phyloP scores from a whole-genome alignment of 164 flowering plant genomes.

The Berberis vulgaris region DNA sequence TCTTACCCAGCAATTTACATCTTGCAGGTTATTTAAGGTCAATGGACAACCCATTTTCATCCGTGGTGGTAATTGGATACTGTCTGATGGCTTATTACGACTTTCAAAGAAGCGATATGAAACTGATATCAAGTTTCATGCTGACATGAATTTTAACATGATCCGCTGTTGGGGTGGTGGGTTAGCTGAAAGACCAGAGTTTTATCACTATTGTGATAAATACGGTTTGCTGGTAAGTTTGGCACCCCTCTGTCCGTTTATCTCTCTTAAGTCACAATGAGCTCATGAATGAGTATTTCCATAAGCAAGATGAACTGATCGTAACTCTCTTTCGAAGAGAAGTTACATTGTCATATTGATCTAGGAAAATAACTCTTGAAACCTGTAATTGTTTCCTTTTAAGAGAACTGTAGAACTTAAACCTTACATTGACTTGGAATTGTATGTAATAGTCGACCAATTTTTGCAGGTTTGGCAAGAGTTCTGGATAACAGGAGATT shows the following conservation, averaged over 20 bases:
- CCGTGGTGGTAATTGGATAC: constrained; percentile 98
- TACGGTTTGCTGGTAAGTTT: constrained; percentile 86
- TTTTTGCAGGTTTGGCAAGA: constrained; percentile 96
- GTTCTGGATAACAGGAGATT: constrained; percentile 98
- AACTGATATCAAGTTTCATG: constrained; percentile 94
- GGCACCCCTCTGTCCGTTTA: background rate
- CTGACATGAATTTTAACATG: constrained; percentile 98
- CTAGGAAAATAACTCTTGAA: no score
- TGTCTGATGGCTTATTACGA: constrained; percentile 87
- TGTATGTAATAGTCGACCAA: background rate
- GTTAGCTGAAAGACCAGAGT: constrained; percentile 93
- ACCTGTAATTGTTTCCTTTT: background rate
- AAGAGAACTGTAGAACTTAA: no score
- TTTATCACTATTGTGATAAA: constrained; percentile 90
- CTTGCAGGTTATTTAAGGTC: constrained; percentile 82
- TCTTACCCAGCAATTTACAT: background rate
- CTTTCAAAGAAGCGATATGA: constrained; percentile 72
- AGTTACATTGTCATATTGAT: no score
- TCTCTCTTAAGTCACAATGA: background rate
- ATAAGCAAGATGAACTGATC: no score
- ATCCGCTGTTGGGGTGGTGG: constrained; percentile 99
- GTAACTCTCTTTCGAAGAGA: background rate
- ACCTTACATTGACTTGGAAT: no score
- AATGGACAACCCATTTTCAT: constrained; percentile 88
- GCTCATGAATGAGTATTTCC: no score